These are phyloP conservation scores for Drosera capensis DNA, from an alignment of 148 eudicot genomes.

Conservation along the genomic window DNA sequence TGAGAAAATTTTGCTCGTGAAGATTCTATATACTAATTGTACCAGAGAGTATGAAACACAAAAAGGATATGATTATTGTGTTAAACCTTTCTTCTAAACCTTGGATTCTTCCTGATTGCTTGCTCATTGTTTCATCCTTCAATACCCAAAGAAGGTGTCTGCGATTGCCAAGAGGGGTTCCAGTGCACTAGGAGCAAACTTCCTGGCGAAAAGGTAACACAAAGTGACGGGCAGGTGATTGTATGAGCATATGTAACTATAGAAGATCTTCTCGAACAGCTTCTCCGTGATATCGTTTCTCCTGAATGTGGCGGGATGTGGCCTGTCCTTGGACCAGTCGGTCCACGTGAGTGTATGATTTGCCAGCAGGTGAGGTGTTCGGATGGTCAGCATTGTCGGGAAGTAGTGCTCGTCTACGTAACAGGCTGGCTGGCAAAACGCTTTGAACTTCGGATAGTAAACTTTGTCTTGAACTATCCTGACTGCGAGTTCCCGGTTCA, in stretches of 20 bases:
- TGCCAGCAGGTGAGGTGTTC: constrained; percentile 5
- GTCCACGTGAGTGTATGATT: constrained; percentile 9
- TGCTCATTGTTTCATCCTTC: no score
- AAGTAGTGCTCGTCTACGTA: constrained; percentile 13
- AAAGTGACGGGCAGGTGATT: constrained; percentile 1
- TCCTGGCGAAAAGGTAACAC: constrained; percentile 10
- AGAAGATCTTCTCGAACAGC: constrained; percentile 3
- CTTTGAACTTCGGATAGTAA: constrained; percentile 4
- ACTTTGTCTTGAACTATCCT: neutral
- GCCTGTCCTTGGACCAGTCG: constrained; percentile 11
- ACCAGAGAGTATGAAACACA: no score
- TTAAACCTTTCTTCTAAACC: no score
- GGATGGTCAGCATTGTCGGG: constrained; percentile 9
- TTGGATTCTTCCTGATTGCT: no score
- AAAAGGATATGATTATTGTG: no score
- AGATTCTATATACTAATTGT: no score
- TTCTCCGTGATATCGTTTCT: neutral
- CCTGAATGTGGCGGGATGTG: constrained; percentile 11
- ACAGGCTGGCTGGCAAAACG: constrained; percentile 5
- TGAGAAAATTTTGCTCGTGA: no score
- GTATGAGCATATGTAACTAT: neutral
- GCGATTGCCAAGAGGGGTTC: constrained; percentile 6
- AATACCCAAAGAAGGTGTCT: constrained; percentile 1
- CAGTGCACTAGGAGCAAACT: constrained; percentile 8
- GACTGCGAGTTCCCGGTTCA: constrained; percentile 7